A percentile compares a stretch with the other conserved stretches of the same genome.
phyloP scores from a whole-genome alignment of 768 basidiomycete species.

The Hypholoma fasciculare region DNA sequence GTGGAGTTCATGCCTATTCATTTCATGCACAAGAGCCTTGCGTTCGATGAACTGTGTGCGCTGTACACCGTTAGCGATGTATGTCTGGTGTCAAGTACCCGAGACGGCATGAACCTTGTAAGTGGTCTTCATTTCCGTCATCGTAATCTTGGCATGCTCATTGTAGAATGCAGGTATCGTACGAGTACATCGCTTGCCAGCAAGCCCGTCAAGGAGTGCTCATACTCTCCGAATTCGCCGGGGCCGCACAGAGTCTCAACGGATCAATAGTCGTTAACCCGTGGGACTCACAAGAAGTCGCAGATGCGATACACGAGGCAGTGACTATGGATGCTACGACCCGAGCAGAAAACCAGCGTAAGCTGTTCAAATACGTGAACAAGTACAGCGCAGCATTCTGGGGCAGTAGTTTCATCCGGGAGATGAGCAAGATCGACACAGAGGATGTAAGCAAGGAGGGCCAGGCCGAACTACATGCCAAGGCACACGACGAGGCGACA shows the following conservation, averaged over 20 bases:
- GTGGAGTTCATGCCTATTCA: conserved; percentile 99
- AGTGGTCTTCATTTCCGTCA: conserved; percentile 28
- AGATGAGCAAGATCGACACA: conserved; percentile 67
- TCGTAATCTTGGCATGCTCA: conserved; percentile 8
- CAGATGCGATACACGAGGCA: conserved; percentile 95
- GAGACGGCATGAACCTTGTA: conserved; percentile 99
- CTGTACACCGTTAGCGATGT: conserved; percentile 96
- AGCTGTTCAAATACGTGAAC: conserved; percentile 95
- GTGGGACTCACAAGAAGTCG: conserved; percentile 98
- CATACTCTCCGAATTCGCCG: conserved; percentile 98
- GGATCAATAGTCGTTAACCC: conserved; percentile 98
- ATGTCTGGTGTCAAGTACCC: conserved; percentile 90
- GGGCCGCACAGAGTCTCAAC: conserved; percentile 94
- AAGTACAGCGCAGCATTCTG: conserved; percentile 94
- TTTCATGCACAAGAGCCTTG: conserved; percentile 95
- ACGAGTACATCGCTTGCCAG: conserved; percentile 97
- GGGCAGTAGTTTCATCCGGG: conserved; percentile 88
- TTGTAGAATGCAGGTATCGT: conserved; percentile 71
- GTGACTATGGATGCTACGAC: conserved; percentile 83
- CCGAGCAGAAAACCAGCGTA: conserved; percentile 91
- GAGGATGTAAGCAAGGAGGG: conserved; percentile 37
- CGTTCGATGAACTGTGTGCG: conserved; percentile 96
- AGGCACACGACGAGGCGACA: conserved; percentile 16
- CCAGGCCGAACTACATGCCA: conserved; percentile 32
- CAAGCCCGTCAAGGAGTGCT: conserved; percentile 91